Conservation (phyloP, 169 alveolate species). For the Plasmodium gonderi region DNA sequence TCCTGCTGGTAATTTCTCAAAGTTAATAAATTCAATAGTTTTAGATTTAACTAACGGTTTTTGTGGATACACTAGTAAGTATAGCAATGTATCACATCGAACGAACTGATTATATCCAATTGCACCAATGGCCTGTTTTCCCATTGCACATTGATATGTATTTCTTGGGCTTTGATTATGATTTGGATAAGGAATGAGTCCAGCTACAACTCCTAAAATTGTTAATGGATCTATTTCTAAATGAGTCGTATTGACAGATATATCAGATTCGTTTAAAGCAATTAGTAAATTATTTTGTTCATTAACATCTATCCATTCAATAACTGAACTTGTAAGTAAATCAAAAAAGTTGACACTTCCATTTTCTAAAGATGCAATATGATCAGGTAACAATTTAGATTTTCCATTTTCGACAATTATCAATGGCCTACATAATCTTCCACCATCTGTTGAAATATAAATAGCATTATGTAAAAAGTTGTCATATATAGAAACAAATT, state of each 20-base stretch:
- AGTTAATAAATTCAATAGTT: conserved; percentile 96
- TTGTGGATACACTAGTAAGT: conserved; percentile 97
- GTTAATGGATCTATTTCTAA: conserved; percentile 98
- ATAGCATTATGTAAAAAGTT: conserved; percentile 93
- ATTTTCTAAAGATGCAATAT: conserved; percentile 76
- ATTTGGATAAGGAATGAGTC: conserved; percentile 99
- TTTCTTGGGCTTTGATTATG: conserved; percentile 99
- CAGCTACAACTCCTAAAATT: conserved; percentile 98
- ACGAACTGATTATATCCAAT: conserved; percentile 96
- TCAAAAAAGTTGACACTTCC: conserved; percentile 86
- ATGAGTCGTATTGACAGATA: conserved; percentile 96
- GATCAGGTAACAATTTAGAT: conserved; percentile 83
- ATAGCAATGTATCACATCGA: conserved; percentile 94
- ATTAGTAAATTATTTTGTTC: conserved; percentile 98
- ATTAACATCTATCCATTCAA: conserved; percentile 99
- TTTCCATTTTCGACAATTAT: conserved; percentile 96
- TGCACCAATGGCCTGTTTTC: conserved; percentile 99
- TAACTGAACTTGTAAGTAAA: conserved; percentile 88
- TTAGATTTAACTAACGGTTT: conserved; percentile 98
- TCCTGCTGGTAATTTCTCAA: conserved; percentile 99
- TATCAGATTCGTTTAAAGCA: conserved; percentile 93
- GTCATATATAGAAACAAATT: conserved; percentile 96
- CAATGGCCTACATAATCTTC: conserved; percentile 98
- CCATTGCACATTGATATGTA: conserved; percentile 99
- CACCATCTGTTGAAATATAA: conserved; percentile 99